phyloP scores from a whole-genome alignment of 1,139 yeast genomes.

The Candida sanyaensis region DNA sequence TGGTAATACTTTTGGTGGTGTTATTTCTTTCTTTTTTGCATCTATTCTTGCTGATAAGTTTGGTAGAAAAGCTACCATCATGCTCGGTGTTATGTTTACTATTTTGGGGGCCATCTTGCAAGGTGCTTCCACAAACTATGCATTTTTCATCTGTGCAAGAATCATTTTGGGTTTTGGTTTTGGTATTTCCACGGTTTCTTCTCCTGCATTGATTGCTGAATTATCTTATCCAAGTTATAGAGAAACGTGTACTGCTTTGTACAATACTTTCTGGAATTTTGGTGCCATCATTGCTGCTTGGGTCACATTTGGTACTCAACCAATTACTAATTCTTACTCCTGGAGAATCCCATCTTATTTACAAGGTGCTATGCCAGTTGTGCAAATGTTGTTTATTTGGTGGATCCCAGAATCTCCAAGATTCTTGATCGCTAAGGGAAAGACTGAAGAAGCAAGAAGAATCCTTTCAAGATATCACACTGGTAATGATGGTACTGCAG shows the following conservation, averaged over 20 bases:
- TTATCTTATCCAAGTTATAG: conserved; percentile 51
- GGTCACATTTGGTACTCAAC: conserved; percentile 50
- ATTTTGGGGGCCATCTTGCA: conserved; percentile 44
- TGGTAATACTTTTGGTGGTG: conserved; percentile 27
- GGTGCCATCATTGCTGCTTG: conserved; percentile 60
- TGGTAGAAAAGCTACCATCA: conserved; percentile 37
- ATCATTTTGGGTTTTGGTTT: conserved; percentile 46
- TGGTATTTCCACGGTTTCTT: conserved; percentile 36
- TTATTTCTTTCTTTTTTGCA: conserved; percentile 23
- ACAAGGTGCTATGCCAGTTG: conserved; percentile 40
- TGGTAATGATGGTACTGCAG: conserved; percentile 32
- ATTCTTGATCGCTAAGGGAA: conserved; percentile 39
- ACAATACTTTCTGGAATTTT: conserved; percentile 51
- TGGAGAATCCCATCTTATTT: conserved; percentile 52
- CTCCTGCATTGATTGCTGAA: conserved; percentile 44
- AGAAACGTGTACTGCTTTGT: conserved; percentile 44
- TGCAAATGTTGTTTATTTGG: conserved; percentile 27
- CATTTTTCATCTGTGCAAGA: conserved; percentile 40
- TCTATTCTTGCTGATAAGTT: conserved; percentile 25
- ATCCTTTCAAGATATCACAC: conserved; percentile 46
- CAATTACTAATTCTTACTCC: conserved; percentile 25
- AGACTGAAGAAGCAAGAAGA: conserved; percentile 35
- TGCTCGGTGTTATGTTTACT: conserved; percentile 26
- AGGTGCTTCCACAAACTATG: conserved; percentile 40
- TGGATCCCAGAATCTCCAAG: conserved; percentile 52